A percentile compares a stretch with the other conserved stretches of the same genome.
Conservation (phyloP, 345 rosid species). For the Dipteronia dyeriana region DNA sequence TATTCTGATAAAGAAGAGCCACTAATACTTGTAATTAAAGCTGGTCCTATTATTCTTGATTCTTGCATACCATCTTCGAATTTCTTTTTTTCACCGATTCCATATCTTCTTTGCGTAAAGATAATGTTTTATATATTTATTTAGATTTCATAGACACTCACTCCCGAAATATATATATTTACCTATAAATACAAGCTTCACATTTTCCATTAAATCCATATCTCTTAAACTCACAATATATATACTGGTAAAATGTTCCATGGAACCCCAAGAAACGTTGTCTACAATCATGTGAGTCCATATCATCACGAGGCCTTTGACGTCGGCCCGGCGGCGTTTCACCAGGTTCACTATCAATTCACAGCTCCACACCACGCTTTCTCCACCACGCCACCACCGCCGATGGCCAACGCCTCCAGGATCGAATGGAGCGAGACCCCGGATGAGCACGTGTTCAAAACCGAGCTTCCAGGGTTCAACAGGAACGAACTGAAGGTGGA, state of each 20-base stretch:
- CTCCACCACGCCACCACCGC: background rate
- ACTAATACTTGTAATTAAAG: background rate
- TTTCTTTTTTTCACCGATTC: background rate
- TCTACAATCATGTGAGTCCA: background rate
- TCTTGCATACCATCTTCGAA: background rate
- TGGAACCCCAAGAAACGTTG: background rate
- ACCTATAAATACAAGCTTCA: slow-evolving; percentile 10
- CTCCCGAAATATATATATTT: background rate
- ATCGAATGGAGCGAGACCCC: slow-evolving; percentile 42
- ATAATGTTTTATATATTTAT: background rate
- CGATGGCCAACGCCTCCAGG: slow-evolving; percentile 1
- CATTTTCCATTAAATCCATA: background rate
- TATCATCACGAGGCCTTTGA: slow-evolving; percentile 11
- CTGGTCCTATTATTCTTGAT: background rate
- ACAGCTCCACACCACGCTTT: slow-evolving; percentile 1
- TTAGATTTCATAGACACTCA: no score
- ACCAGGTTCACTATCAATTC: background rate
- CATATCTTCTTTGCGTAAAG: background rate
- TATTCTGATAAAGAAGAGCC: slow-evolving; percentile 15
- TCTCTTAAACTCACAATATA: background rate
- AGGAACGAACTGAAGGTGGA: slow-evolving; percentile 45
- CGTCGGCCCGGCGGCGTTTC: background rate
- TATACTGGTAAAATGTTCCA: background rate
- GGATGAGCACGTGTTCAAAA: slow-evolving; percentile 30
- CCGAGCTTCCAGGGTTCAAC: slow-evolving; percentile 32